These are phyloP conservation scores for Chalciporus piperatus DNA, from an alignment of 768 basidiomycete species.

Conservation along the genomic window DNA sequence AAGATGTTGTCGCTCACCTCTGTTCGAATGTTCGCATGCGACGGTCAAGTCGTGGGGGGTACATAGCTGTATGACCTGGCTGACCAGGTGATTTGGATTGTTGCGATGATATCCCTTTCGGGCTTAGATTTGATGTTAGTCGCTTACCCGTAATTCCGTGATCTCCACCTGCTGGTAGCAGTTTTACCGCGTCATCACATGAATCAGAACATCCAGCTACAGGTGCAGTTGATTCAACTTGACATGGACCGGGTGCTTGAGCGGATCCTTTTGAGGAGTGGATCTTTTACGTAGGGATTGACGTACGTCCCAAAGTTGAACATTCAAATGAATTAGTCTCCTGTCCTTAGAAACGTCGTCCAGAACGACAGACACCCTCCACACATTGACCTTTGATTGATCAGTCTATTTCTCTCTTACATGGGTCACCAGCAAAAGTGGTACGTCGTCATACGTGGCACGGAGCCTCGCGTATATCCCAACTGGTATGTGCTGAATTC, in stretches of 20 bases:
- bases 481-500: slow-evolving; percentile 19
- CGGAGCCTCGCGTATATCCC: slow-evolving; percentile 29
- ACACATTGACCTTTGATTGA: no score
- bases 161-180: neutral
- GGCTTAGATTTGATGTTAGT: slow-evolving; percentile 5
- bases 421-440: slow-evolving; percentile 23
- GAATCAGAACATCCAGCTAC: neutral
- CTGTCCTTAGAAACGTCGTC: slow-evolving; percentile 16
- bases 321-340: slow-evolving; percentile 19
- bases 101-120: slow-evolving; percentile 2
- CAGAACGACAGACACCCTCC: neutral
- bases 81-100: neutral
- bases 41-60: slow-evolving; percentile 65
- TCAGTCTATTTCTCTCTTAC: neutral
- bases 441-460: slow-evolving; percentile 30
- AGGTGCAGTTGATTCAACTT: no score
- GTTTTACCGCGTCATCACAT: neutral
- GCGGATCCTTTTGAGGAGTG: neutral
- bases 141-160: slow-evolving; percentile 8
- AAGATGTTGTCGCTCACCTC: slow-evolving; percentile 73
- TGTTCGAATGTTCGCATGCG: slow-evolving; percentile 71
- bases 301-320: slow-evolving; percentile 15
- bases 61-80: slow-evolving; percentile 62
- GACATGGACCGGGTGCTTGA: no score
- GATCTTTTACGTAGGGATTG: slow-evolving; percentile 16